Conservation (phyloP, 805 yeast genomes). For the Candida sphagnicola region DNA sequence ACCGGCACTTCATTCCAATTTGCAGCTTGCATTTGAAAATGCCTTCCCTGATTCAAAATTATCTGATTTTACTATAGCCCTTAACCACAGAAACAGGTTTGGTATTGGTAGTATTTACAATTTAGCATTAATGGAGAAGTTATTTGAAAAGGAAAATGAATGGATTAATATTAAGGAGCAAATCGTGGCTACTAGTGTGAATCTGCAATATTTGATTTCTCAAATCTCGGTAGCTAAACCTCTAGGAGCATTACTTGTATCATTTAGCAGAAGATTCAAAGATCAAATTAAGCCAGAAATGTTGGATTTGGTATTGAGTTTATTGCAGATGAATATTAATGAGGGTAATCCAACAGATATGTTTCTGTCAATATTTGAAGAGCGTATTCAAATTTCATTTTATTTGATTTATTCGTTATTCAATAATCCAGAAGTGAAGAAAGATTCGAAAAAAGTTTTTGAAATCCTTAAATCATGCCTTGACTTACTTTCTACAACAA, state of each 20-base stretch:
- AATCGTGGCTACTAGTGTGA: constrained; percentile 56
- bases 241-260: constrained; percentile 72
- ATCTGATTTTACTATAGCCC: constrained; percentile 48
- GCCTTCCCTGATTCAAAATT: constrained; percentile 47
- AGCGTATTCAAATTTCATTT: constrained; percentile 65
- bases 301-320: constrained; percentile 35
- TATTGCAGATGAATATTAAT: constrained; percentile 49
- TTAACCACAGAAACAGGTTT: constrained; percentile 43
- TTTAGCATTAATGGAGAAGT: constrained; percentile 56
- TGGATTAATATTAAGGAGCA: constrained; percentile 44
- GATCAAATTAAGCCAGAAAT: constrained; percentile 23
- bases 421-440: constrained; percentile 20
- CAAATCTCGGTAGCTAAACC: constrained; percentile 70
- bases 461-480: constrained; percentile 41
- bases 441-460: constrained; percentile 32
- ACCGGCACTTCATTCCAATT: constrained; percentile 40
- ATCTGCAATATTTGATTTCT: constrained; percentile 58
- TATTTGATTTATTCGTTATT: constrained; percentile 43
- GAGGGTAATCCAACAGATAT: constrained; percentile 49
- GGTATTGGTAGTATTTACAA: constrained; percentile 57
- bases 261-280: constrained; percentile 48
- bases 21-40: constrained; percentile 42
- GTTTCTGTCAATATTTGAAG: constrained; percentile 51
- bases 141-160: constrained; percentile 43
- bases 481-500: constrained; percentile 45